A percentile compares a stretch with the other conserved stretches of the same genome.
Conservation (phyloP, 2,329 filamentous ascomycete genomes). For the Calonectria fujianensis region DNA sequence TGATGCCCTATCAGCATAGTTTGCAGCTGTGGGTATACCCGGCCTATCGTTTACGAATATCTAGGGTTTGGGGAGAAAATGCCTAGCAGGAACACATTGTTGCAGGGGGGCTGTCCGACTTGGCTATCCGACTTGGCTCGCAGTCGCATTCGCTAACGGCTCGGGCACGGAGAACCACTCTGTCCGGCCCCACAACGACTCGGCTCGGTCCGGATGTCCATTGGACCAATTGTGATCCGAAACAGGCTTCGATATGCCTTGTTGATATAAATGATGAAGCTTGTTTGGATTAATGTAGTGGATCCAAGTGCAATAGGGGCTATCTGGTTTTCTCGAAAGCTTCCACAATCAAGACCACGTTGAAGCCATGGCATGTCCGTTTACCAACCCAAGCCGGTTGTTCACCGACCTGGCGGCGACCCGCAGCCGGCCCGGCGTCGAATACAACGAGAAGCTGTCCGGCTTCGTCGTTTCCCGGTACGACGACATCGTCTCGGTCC, state of each 20-base stretch:
- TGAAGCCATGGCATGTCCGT: conserved; percentile 1
- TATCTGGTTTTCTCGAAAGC: not conserved
- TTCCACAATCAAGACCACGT: not conserved
- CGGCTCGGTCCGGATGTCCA: conserved; percentile 11
- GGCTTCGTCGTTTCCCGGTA: not conserved
- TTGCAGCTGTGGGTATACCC: not conserved
- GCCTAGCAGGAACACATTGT: not conserved
- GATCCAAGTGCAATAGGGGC: not conserved
- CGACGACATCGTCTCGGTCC: not conserved
- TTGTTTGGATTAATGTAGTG: not conserved
- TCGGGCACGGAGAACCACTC: not conserved
- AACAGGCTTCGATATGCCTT: not conserved
- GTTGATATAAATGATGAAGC: not conserved
- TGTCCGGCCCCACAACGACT: conserved; percentile 3
- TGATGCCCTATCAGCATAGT: not conserved
- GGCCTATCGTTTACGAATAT: not conserved
- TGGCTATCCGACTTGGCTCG: not conserved
- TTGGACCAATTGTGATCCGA: not conserved
- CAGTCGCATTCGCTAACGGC: not conserved
- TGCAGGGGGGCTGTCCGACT: not conserved
- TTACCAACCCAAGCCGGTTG: not conserved
- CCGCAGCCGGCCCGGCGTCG: not conserved
- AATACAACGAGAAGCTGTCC: not conserved
- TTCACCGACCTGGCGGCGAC: not conserved
- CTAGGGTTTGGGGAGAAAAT: not conserved